A percentile compares a stretch with the other conserved stretches of the same genome.
phyloP scores from a whole-genome alignment of 225 moss, liverwort and hornwort genomes.

The Thuidium tamariscinum region DNA sequence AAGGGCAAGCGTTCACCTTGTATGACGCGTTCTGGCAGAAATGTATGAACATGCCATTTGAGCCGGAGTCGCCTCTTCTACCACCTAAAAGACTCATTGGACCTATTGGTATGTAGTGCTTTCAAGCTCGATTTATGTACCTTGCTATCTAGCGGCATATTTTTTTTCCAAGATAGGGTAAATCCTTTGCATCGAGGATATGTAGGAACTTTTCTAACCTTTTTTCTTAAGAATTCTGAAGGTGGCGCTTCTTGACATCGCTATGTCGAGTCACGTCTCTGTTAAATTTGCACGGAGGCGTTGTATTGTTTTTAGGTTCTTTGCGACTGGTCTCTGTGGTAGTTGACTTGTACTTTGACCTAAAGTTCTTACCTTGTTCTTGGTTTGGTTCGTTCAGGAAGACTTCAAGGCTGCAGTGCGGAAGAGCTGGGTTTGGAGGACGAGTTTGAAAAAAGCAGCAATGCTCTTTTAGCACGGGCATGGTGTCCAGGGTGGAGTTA shows the following conservation, averaged over 20 bases:
- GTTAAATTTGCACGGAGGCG: background rate
- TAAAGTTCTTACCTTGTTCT: background rate
- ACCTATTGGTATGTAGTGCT: constrained; percentile 31
- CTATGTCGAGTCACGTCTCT: background rate
- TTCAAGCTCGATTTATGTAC: background rate
- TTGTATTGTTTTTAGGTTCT: background rate
- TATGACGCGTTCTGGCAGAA: constrained; percentile 80
- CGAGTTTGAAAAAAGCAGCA: constrained; percentile 81
- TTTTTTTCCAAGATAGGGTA: background rate
- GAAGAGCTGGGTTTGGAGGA: constrained; percentile 81
- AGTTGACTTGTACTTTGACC: background rate
- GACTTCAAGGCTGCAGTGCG: constrained; percentile 15
- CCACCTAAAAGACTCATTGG: constrained; percentile 61
- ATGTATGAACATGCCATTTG: constrained; percentile 88
- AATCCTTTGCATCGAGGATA: background rate
- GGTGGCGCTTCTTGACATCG: background rate
- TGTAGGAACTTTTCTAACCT: background rate
- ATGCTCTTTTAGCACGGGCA: constrained; percentile 69
- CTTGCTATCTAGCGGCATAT: background rate
- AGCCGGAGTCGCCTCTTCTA: constrained; percentile 84
- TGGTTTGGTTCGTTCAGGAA: constrained; percentile 29
- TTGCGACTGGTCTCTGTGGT: background rate
- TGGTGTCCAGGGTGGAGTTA: constrained; percentile 93
- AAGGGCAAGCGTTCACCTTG: constrained; percentile 85
- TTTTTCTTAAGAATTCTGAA: background rate